Evolutionary conservation across 768 basidiomycete genomes (phyloP).

Genomic region (Epithele typhae): DNA sequence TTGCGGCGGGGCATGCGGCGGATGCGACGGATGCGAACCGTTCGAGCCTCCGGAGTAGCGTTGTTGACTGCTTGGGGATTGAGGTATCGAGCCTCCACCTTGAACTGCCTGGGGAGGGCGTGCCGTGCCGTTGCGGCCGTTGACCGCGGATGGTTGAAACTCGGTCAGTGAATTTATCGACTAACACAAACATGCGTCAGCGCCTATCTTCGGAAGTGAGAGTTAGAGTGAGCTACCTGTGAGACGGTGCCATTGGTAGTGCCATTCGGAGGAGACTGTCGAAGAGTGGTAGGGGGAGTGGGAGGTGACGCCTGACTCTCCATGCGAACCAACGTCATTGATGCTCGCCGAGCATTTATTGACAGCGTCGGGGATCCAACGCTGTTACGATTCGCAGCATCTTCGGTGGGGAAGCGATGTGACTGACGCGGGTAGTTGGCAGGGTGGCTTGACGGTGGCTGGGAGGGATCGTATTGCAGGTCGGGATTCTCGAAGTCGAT

Average conservation of each 20-base stretch:
- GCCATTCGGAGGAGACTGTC: too few relatives aligned
- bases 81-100: too few relatives aligned
- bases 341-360: conserved; percentile 27
- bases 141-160: conserved; percentile 13
- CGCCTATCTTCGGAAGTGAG: conserved; percentile 10
- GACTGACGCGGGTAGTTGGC: too few relatives aligned
- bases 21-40: conserved; percentile 18
- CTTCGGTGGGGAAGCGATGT: too few relatives aligned
- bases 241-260: too few relatives aligned
- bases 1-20: conserved; percentile 20
- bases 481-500: conserved; percentile 74
- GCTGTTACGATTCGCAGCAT: conserved; percentile 70
- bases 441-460: too few relatives aligned
- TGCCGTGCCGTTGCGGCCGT: conserved; percentile 26
- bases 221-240: too few relatives aligned
- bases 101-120: conserved; percentile 23
- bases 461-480: too few relatives aligned
- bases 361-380: conserved; percentile 27
- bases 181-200: conserved; percentile 7
- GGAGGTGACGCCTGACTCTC: too few relatives aligned
- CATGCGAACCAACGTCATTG: too few relatives aligned
- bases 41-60: conserved; percentile 5
- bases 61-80: too few relatives aligned
- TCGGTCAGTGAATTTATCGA: conserved; percentile 12
- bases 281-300: too few relatives aligned